Percentiles rank a stretch among this genome's conserved stretches.
Evolutionary conservation across 345 rosid species (phyloP).

Genomic region (Capsella bursapastoris): DNA sequence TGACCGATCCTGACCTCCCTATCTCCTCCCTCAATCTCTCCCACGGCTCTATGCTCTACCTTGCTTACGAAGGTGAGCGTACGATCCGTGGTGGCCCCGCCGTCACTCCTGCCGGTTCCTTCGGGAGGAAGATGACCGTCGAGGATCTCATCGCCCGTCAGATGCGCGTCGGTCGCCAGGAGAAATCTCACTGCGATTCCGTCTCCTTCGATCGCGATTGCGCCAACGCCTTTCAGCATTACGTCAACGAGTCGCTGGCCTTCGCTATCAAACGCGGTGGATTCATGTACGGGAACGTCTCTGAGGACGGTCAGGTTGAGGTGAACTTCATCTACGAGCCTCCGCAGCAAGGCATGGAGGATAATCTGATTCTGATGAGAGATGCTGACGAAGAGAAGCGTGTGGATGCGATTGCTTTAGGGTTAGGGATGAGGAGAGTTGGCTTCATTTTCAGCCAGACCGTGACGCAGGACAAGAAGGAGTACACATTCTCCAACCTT

Average conservation of each 20-base stretch:
- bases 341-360: slow-evolving; percentile 81
- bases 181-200: slow-evolving; percentile 76
- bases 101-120: slow-evolving; percentile 79
- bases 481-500: slow-evolving; percentile 71
- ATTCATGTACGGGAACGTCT: slow-evolving; percentile 85
- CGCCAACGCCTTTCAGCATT: slow-evolving; percentile 78
- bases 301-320: slow-evolving; percentile 75
- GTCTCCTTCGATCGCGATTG: slow-evolving; percentile 87
- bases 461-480: slow-evolving; percentile 70
- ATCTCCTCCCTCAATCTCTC: slow-evolving; percentile 66
- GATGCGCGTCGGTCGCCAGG: slow-evolving; percentile 85
- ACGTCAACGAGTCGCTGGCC: slow-evolving; percentile 74
- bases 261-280: slow-evolving; percentile 91
- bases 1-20: slow-evolving; percentile 59
- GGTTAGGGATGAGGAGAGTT: slow-evolving; percentile 84
- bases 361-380: slow-evolving; percentile 55
- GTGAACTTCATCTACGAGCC: slow-evolving; percentile 94
- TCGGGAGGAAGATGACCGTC: slow-evolving; percentile 97
- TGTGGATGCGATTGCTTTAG: slow-evolving; percentile 77
- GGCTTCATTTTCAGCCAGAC: slow-evolving; percentile 87
- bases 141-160: slow-evolving; percentile 91
- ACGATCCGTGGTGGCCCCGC: slow-evolving; percentile 64
- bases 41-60: slow-evolving; percentile 79
- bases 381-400: slow-evolving; percentile 70
- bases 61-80: slow-evolving; percentile 83